Base-by-base conservation (phyloP, 2,329 filamentous ascomycete species). In the Penicillium freii region DNA sequence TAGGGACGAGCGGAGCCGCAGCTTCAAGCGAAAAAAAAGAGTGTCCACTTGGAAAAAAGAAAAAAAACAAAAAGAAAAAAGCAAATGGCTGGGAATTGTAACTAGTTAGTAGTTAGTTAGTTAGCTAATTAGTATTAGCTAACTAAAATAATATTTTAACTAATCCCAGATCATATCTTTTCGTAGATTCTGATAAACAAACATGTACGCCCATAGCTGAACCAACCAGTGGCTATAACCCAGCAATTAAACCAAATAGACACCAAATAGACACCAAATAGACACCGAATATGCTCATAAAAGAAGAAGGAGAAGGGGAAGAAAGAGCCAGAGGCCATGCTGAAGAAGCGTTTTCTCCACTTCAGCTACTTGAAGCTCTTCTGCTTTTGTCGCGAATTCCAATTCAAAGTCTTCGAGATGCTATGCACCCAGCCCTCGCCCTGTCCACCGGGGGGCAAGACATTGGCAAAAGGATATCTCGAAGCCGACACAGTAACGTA, bases 401-500 rank as follows among this genome's bases (percentile, higher is more conserved):
- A 81, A 58, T 81, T 78, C 59, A 81, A 59, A 2, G 78, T 81
- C 61, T 78, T 78, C 1, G 77, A 79, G 48, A 81, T 80, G 62
- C 78, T 80, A 42, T 77, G 75, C 51, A 81, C 75, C 79, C 79
- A 81, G 47, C 80, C 78, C 56, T 81, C 78, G 31, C 77, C 78
- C 11, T 77, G 72, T 40, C 73, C 70, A 7, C 71, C 72, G 7
- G 73, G 69, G 5, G 78, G 78, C 61, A 80, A 68, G 29, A 81
- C 78, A 63, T 78, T 80, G 23, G 79, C 79, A 69, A 81, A 82
- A 2, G 80, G 80, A 63, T 80, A 82, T 56, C 79, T 71, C 7
- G 78, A 80, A 17, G 80, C 80, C 9, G 77, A 80, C n/a, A 82
- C 77, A 0, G 79, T 82, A 36, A 81, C 77, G 62, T 82, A 82